Evolutionary conservation across 805 yeast species (phyloP).

Genomic region (Teunomyces pallodes): DNA sequence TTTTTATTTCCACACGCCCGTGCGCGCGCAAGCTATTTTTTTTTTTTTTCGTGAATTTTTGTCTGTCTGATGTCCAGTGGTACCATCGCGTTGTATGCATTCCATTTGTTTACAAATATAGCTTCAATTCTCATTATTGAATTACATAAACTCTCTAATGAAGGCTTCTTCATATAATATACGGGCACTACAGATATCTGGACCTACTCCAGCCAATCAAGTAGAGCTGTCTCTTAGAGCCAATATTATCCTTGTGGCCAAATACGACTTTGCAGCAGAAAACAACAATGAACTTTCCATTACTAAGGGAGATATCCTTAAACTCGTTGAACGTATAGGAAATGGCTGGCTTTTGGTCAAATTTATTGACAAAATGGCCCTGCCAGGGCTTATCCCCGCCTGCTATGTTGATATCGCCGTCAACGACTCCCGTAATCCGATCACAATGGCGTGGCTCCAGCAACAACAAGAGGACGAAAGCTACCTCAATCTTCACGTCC

Average conservation of each 20-base stretch:
- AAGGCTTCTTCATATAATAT: conserved; percentile 5
- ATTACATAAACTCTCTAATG: conserved; percentile 1
- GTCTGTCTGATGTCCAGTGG: too few species aligned
- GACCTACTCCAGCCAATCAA: conserved; percentile 15
- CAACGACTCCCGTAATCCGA: conserved; percentile 37
- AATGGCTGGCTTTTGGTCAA: conserved; percentile 59
- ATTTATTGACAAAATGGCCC: conserved; percentile 45
- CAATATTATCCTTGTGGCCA: conserved; percentile 45
- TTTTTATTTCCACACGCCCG: too few species aligned
- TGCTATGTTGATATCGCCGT: conserved; percentile 47
- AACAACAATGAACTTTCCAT: conserved; percentile 43
- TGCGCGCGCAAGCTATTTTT: too few species aligned
- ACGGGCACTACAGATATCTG: conserved; percentile 15
- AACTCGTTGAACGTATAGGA: conserved; percentile 44
- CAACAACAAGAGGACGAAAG: conserved; percentile 9
- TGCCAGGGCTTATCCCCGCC: conserved; percentile 53
- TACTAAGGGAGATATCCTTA: conserved; percentile 50
- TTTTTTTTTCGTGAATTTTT: too few species aligned
- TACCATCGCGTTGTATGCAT: neutral
- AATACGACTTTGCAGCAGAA: conserved; percentile 45
- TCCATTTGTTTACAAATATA: neutral
- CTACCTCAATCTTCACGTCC: conserved; percentile 28
- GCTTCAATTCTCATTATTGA: neutral
- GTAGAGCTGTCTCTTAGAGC: conserved; percentile 17
- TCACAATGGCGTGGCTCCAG: conserved; percentile 34